Conservation (phyloP, 768 basidiomycete species). For the Boletus edulis region DNA sequence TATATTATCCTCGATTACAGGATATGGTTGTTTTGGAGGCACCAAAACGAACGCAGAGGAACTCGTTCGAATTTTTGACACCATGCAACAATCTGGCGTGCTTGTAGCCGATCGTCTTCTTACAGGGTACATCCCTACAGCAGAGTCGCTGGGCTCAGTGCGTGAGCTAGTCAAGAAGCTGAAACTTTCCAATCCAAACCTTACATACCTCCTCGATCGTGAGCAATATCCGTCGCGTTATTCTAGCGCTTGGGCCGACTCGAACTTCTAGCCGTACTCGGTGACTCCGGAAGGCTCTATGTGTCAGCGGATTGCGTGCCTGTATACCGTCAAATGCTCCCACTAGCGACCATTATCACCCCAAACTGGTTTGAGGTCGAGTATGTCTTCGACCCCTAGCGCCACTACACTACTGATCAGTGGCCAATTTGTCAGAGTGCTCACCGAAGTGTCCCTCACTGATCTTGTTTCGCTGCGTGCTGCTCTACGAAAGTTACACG, state of each 20-base stretch:
- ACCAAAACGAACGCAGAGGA: slow-evolving; percentile 76
- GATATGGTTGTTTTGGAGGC: slow-evolving; percentile 81
- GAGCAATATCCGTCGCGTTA: slow-evolving; percentile 30
- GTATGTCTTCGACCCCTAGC: slow-evolving; percentile 38
- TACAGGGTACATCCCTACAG: slow-evolving; percentile 90
- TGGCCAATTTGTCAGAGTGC: slow-evolving; percentile 45
- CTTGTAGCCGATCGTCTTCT: slow-evolving; percentile 70
- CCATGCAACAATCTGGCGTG: slow-evolving; percentile 74
- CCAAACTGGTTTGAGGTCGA: slow-evolving; percentile 99
- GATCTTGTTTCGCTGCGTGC: slow-evolving; percentile 61
- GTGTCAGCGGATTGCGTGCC: slow-evolving; percentile 86
- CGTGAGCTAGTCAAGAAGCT: slow-evolving; percentile 60
- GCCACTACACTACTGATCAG: slow-evolving; percentile 1
- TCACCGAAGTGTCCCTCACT: slow-evolving; percentile 72
- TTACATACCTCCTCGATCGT: slow-evolving; percentile 94
- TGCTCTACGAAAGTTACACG: slow-evolving; percentile 75
- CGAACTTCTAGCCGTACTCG: slow-evolving; percentile 74
- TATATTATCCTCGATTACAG: slow-evolving; percentile 36
- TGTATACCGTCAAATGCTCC: slow-evolving; percentile 75
- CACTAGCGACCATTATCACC: slow-evolving; percentile 89
- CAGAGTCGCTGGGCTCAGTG: slow-evolving; percentile 70
- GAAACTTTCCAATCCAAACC: slow-evolving; percentile 50
- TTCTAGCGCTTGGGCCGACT: not conserved
- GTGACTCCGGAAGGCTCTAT: slow-evolving; percentile 87
- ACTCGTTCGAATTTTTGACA: slow-evolving; percentile 69